Percentiles rank a stretch among this genome's conserved stretches.
phyloP scores from a whole-genome alignment of 352 stramenopile species.

The Globisporangium apiculatum region DNA sequence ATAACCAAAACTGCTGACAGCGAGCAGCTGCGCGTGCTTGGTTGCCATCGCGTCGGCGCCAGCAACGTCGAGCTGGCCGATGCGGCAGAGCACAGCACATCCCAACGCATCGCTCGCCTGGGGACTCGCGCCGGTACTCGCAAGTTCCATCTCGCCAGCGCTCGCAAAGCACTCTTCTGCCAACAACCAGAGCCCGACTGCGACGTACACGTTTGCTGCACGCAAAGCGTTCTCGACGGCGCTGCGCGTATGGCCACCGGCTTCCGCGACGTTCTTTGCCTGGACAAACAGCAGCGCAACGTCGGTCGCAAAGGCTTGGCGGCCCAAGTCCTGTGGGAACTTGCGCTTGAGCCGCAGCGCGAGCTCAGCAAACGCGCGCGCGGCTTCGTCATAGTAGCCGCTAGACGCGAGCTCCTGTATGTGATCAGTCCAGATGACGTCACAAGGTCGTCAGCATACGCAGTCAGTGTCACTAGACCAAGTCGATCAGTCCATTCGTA shows the following conservation, averaged over 20 bases:
- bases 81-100: conserved; percentile 52
- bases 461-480: too few species aligned
- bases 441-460: not conserved
- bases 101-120: conserved; percentile 48
- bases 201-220: conserved; percentile 44
- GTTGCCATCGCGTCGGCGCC: conserved; percentile 45
- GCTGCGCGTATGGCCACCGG: conserved; percentile 36
- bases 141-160: conserved; percentile 39
- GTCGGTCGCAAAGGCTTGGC: conserved; percentile 21
- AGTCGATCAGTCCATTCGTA: conserved; percentile 1
- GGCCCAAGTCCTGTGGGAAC: conserved; percentile 47
- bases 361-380: conserved; percentile 46
- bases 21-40: conserved; percentile 23
- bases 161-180: conserved; percentile 52
- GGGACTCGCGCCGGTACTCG: conserved; percentile 18
- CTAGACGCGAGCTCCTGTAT: conserved; percentile 33
- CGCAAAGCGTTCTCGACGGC: conserved; percentile 45
- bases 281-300: conserved; percentile 44
- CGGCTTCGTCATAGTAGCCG: conserved; percentile 68
- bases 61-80: conserved; percentile 45
- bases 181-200: conserved; percentile 39
- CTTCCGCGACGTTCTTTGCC: conserved; percentile 46
- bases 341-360: conserved; percentile 51
- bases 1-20: not conserved
- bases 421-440: not conserved